A percentile compares a stretch with the other conserved stretches of the same genome.
phyloP scores from a whole-genome alignment of 1,284 basidiomycete genomes.

The Fomitopsis pinicola region DNA sequence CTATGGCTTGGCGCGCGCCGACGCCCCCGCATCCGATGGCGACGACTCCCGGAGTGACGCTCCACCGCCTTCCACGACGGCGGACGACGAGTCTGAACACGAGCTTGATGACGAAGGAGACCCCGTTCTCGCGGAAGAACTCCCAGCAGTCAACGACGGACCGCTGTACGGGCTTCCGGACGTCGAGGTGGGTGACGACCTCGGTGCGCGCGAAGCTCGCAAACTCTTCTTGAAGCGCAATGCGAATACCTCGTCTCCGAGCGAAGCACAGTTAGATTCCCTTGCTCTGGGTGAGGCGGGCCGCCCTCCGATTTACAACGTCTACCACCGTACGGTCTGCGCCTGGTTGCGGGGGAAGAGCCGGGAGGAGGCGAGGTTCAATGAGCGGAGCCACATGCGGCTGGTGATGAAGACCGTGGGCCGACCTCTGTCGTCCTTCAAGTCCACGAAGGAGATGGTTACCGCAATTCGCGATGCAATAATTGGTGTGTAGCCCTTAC shows the following conservation, averaged over 20 bases:
- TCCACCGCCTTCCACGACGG: too few species aligned
- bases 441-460: constrained; percentile 8
- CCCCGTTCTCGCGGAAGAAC: neutral
- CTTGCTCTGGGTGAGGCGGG: neutral
- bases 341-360: neutral
- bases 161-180: neutral
- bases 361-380: neutral
- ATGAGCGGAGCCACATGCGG: constrained; percentile 15
- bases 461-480: constrained; percentile 10
- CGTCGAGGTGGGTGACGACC: neutral
- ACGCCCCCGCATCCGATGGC: too few species aligned
- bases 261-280: neutral
- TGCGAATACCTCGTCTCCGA: neutral
- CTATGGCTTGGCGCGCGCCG: neutral
- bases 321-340: neutral
- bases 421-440: constrained; percentile 7
- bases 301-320: neutral
- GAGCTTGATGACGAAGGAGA: neutral
- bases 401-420: constrained; percentile 10
- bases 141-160: too few species aligned
- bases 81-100: too few species aligned
- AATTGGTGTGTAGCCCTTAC: constrained; percentile 1
- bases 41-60: too few species aligned
- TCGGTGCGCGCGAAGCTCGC: neutral
- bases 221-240: neutral